phyloP scores from a whole-genome alignment of 306 rosid species.

The Lupinus albus region DNA sequence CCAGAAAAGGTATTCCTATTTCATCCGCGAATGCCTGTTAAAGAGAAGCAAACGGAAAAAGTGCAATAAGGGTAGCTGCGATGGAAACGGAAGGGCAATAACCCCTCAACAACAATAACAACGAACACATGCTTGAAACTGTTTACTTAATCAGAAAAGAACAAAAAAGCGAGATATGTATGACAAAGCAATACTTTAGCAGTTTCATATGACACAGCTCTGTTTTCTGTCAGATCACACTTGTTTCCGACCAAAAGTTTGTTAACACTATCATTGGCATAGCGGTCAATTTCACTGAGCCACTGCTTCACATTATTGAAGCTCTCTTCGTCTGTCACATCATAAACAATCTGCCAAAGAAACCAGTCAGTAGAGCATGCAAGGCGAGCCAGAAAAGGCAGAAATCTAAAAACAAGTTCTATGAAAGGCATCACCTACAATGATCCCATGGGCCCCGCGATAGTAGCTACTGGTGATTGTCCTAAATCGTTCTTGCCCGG shows the following conservation, averaged over 20 bases:
- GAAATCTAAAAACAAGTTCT: constrained; percentile 18
- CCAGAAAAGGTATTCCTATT: constrained; percentile 58
- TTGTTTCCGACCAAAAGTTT: constrained; percentile 63
- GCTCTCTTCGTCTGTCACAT: constrained; percentile 59
- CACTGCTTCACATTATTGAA: constrained; percentile 59
- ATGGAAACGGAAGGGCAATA: not conserved
- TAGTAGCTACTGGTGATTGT: constrained; percentile 63
- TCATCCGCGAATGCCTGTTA: constrained; percentile 57
- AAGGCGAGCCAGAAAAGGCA: not conserved
- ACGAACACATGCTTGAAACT: constrained; percentile 26
- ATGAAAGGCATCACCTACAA: constrained; percentile 46
- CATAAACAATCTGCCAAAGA: constrained; percentile 57
- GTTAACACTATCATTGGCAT: constrained; percentile 58
- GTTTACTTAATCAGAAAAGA: constrained; percentile 8
- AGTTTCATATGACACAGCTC: constrained; percentile 57
- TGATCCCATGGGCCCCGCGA: constrained; percentile 62
- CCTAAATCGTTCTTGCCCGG: constrained; percentile 60
- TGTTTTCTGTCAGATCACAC: constrained; percentile 48
- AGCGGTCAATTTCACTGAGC: constrained; percentile 61
- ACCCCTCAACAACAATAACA: not conserved
- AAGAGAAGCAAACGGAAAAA: not conserved
- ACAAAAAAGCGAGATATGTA: not conserved
- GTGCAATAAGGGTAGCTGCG: not conserved
- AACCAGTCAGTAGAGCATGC: constrained; percentile 28
- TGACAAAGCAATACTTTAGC: constrained; percentile 47